Evolutionary conservation across 495 filamentous ascomycete genomes (phyloP), one percentile per base, ranked within the genome.

Genomic region (Patellaria atrata): DNA sequence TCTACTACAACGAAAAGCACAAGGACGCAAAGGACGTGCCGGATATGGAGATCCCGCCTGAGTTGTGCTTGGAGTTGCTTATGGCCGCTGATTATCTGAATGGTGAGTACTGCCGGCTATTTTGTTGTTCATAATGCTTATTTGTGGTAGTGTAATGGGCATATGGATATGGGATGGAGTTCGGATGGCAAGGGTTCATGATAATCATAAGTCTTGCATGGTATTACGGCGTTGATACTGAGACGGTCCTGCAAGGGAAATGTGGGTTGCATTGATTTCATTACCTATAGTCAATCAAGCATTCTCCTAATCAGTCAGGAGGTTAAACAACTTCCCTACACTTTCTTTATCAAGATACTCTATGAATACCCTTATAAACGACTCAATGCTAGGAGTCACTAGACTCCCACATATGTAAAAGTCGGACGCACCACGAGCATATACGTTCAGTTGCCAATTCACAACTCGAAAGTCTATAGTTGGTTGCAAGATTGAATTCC

Each of bases 41-140:
- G 4, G 89, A 97, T 55, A 85, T 94, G 82, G 84, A 94, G 13
- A 68, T 82, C 15, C 73, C 80, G 21, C 64, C 72, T 0, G 76
- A 87, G 54, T 44, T 89, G 27, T 78, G 77, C 47, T 51, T 94
- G 50, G 74, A 93, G 55, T 55, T 93, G 47, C 57, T 94, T 50
- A 79, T 85, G 66, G 76, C 79, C 17, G 75, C 82, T 27, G 77
- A 94, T 62, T 87, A 72, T 62, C 43, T 79, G 58, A 58, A 76
- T 50, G 42, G 65, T 48, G 27, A 30, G 70, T 70, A 27, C 25
- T 14, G 2, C 20, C 10, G 14, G 28, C 20, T 31, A 17, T 31
- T 18, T 31, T 14, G n/a, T 14, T 5, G 11, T 2, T 18, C 14
- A 9, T 14, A 3, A 5, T 14, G n/a, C 3, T 3, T 5, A 18